Evolutionary conservation across 306 rosid genomes (phyloP).

Genomic region (Prunus padus): DNA sequence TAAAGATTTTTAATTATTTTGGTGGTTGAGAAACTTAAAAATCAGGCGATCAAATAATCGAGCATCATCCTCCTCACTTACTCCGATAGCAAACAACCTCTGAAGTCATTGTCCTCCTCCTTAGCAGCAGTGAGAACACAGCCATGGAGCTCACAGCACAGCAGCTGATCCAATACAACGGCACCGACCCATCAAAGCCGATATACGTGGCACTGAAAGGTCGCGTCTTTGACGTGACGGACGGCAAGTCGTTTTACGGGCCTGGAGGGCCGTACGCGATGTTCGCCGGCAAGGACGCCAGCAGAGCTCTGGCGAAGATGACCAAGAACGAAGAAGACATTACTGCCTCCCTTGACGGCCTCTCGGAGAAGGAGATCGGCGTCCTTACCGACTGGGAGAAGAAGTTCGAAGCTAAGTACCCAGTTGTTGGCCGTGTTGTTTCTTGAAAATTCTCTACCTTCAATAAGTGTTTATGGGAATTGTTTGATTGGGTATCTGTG

Average conservation of each 20-base stretch:
- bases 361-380: slow-evolving; percentile 91
- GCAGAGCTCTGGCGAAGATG: slow-evolving; percentile 96
- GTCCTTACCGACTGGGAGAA: slow-evolving; percentile 93
- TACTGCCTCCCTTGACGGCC: slow-evolving; percentile 67
- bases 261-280: slow-evolving; percentile 85
- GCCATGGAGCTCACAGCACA: slow-evolving; percentile 62
- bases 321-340: slow-evolving; percentile 82
- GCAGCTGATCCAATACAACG: slow-evolving; percentile 64
- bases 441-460: slow-evolving; percentile 13
- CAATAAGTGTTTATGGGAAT: background rate
- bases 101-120: background rate
- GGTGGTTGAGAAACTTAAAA: no score
- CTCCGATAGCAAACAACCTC: background rate
- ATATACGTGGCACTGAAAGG: slow-evolving; percentile 79
- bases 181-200: slow-evolving; percentile 77
- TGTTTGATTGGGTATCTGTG: slow-evolving; percentile 16
- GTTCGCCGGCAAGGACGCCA: slow-evolving; percentile 97
- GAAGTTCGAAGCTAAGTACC: slow-evolving; percentile 92
- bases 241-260: slow-evolving; percentile 85
- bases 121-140: background rate
- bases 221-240: slow-evolving; percentile 78
- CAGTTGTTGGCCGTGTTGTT: slow-evolving; percentile 66
- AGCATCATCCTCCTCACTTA: background rate
- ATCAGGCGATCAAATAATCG: background rate
- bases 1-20: no score